Percentiles rank a stretch among this genome's conserved stretches.
Conservation (phyloP, 2,329 filamentous ascomycete genomes). For the Alternaria gaisen region DNA sequence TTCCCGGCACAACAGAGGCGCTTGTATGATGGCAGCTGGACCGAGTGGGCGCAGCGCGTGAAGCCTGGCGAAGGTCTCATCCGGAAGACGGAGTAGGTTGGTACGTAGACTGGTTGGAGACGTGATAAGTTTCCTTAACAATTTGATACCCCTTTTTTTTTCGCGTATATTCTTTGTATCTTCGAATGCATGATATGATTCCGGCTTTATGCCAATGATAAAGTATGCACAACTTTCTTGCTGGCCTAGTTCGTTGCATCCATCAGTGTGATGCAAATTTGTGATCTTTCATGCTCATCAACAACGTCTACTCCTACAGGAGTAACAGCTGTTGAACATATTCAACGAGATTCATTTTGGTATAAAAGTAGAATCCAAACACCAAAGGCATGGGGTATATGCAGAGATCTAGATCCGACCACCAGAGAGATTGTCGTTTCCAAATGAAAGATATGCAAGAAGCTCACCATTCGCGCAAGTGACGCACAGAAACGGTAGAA, state of each 20-base stretch:
- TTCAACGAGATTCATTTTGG: no score
- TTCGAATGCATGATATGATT: neutral
- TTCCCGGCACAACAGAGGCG: slow-evolving; percentile 74
- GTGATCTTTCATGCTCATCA: neutral
- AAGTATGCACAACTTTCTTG: neutral
- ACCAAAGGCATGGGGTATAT: neutral
- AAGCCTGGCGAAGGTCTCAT: slow-evolving; percentile 70
- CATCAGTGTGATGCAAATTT: neutral
- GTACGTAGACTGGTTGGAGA: neutral
- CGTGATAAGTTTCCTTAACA: neutral
- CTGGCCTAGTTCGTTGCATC: neutral
- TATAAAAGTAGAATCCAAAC: neutral
- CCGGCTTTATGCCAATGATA: neutral
- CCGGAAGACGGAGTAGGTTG: slow-evolving; percentile 54
- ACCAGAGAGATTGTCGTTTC: neutral
- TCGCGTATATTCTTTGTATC: neutral
- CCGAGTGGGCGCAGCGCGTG: slow-evolving; percentile 79
- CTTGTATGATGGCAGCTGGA: slow-evolving; percentile 98
- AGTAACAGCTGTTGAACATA: neutral
- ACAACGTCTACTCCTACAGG: neutral
- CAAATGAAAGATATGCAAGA: neutral
- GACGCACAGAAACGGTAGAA: neutral
- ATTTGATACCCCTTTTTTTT: slow-evolving; percentile 19
- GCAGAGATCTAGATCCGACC: neutral
- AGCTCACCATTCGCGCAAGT: neutral